Evolutionary conservation across 1,284 basidiomycete species (phyloP).

Genomic region (Cutaneotrichosporon curvatum): DNA sequence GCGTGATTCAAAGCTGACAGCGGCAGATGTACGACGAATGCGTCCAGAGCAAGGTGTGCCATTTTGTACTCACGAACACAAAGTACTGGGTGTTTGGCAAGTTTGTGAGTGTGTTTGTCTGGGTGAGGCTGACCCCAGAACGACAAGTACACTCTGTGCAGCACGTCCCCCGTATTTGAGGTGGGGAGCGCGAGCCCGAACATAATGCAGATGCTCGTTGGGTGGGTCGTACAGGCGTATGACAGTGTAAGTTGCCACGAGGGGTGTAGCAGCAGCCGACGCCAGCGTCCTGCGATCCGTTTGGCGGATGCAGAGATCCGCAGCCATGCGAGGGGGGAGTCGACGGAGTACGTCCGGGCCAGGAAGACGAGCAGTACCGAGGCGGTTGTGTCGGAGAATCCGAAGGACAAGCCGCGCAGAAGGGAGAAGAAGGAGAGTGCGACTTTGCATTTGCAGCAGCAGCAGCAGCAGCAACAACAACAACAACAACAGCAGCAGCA

Average conservation of each 20-base stretch:
- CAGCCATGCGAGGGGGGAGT: too few relatives aligned
- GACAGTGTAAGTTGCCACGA: slow-evolving; percentile 1
- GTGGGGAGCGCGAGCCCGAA: slow-evolving; percentile 28
- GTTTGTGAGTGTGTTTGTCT: slow-evolving; percentile 31
- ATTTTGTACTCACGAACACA: slow-evolving; percentile 40
- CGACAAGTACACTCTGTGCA: slow-evolving; percentile 26
- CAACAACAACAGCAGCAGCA: too few relatives aligned
- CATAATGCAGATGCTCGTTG: slow-evolving; percentile 37
- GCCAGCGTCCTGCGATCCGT: too few relatives aligned
- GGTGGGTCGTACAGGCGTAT: slow-evolving; percentile 34
- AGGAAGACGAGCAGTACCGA: too few relatives aligned
- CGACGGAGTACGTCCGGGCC: too few relatives aligned
- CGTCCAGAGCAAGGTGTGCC: slow-evolving; percentile 34
- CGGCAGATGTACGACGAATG: slow-evolving; percentile 43
- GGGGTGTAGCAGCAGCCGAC: background rate
- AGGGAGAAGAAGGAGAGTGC: too few relatives aligned
- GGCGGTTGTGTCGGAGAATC: too few relatives aligned
- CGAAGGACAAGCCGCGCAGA: too few relatives aligned
- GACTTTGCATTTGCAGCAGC: too few relatives aligned
- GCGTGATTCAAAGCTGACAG: background rate
- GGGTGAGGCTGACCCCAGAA: slow-evolving; percentile 19
- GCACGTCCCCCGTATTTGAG: slow-evolving; percentile 30
- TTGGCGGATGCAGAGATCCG: too few relatives aligned
- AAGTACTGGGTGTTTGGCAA: slow-evolving; percentile 43
- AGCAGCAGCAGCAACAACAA: too few relatives aligned